Percentiles rank a stretch among this genome's conserved stretches.
Conservation (phyloP, 2,329 filamentous ascomycete species). For the Colletotrichum sp. region DNA sequence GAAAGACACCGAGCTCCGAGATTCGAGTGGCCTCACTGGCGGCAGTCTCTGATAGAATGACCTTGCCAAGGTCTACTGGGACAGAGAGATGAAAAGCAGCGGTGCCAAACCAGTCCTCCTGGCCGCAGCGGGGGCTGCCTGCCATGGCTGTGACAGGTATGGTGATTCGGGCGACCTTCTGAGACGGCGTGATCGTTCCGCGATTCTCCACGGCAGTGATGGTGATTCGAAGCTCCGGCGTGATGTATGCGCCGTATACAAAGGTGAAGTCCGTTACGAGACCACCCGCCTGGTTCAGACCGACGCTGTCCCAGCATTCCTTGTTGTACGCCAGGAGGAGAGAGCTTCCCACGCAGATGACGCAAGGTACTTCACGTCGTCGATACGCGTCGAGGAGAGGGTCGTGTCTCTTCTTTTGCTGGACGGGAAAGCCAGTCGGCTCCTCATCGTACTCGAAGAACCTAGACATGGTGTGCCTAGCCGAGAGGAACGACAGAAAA, state of each 20-base stretch:
- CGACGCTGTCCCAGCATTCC: background rate
- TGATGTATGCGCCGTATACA: background rate
- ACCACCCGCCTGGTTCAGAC: rapidly evolving
- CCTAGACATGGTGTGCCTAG: background rate
- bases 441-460: background rate
- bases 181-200: background rate
- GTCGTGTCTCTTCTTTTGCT: background rate
- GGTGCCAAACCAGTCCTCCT: background rate
- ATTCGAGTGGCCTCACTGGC: background rate
- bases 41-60: background rate
- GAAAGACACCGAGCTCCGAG: background rate
- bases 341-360: background rate
- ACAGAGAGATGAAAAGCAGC: background rate
- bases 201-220: background rate
- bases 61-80: background rate
- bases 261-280: background rate
- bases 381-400: background rate
- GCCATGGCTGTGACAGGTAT: background rate
- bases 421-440: background rate
- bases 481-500: background rate
- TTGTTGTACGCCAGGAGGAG: background rate
- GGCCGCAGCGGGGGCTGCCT: background rate
- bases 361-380: background rate
- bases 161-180: background rate
- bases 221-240: background rate